Evolutionary conservation across 2,329 filamentous ascomycete genomes (phyloP), one percentile per base, ranked within the genome.

Genomic region (Elsinoe arachidis): DNA sequence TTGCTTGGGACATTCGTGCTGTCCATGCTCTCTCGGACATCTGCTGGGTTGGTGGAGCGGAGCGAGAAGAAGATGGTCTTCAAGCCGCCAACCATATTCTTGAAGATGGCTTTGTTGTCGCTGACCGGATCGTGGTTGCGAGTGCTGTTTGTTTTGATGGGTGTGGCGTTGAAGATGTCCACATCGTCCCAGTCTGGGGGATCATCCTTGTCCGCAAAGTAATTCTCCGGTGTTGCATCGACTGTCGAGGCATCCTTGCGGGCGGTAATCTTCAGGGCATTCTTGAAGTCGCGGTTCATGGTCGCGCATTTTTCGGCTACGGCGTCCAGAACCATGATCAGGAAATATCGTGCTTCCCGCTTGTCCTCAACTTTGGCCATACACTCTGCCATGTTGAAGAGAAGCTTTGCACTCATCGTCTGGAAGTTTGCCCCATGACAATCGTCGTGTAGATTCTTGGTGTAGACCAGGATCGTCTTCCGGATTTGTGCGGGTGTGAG

Each of bases 391-490:
- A 99, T 95, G 70, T 99, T 99, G 11, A 99, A 78, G 0, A 99
- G 77, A 2, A 99, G 78, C 71, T 97, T 99, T 0, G 93, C 95
- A 65, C 93, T 97, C 93, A 99, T 99, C 0, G 93, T 99, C 72
- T 99, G 95, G 68, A 99, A 99, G 71, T 92, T 99, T 0, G 95
- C 97, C 7, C 95, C 95, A 0, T 93, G 95, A 61, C 96, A 96
- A 62, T 89, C 90, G 70, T 97, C 93, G 67, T 96, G 90, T 19
- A 99, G 76, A 66, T 97, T 97, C 67, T 87, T 90, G 1, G 95
- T 97, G 72, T 99, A 99, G 3, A 99, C 93, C 68, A 96, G 89
- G 9, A 99, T 90, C 0, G 95, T 97, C 68, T 91, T 88, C 47
- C 91, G 84, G 61, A 99, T 99, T 73, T 97, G 93, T 63, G 92